Percentiles rank a stretch among this genome's conserved stretches.
These are phyloP conservation scores for Rhododendron simsii DNA, from an alignment of 148 eudicot species.

Conservation along the genomic window DNA sequence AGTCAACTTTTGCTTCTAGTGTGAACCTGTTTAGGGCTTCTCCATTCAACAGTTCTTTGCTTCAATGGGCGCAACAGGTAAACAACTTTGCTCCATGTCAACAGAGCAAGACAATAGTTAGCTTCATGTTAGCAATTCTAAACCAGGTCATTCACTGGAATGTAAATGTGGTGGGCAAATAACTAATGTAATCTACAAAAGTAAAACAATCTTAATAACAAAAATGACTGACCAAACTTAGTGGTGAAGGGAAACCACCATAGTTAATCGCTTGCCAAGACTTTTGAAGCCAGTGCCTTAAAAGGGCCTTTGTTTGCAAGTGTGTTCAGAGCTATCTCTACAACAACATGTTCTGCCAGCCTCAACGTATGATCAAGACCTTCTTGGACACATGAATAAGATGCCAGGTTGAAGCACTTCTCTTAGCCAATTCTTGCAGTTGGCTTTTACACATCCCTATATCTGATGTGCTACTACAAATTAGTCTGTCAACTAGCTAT, in stretches of 20 bases:
- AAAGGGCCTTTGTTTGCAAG: constrained; percentile 52
- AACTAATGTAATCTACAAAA: not conserved
- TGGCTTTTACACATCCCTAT: constrained; percentile 50
- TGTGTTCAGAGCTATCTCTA: constrained; percentile 45
- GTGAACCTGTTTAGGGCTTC: no score
- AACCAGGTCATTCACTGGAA: no score
- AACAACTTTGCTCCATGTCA: no score
- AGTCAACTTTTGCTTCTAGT: no score
- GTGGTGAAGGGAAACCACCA: not conserved
- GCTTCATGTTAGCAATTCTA: no score
- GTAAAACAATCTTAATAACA: not conserved
- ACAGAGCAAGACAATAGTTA: no score
- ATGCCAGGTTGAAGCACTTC: constrained; percentile 58
- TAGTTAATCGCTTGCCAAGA: constrained; percentile 29
- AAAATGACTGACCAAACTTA: not conserved
- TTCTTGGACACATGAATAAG: constrained; percentile 52
- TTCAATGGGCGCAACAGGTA: no score
- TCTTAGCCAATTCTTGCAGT: constrained; percentile 57
- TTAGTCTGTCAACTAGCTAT: not conserved
- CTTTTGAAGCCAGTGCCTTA: constrained; percentile 46
- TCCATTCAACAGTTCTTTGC: no score
- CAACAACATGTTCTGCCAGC: no score
- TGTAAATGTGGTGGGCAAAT: not conserved
- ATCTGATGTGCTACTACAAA: not conserved
- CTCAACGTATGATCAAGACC: constrained; percentile 51